A percentile compares a stretch with the other conserved stretches of the same genome.
These are phyloP conservation scores for Mytilinidion resinicola DNA, from an alignment of 495 filamentous ascomycete species.

Conservation along the genomic window DNA sequence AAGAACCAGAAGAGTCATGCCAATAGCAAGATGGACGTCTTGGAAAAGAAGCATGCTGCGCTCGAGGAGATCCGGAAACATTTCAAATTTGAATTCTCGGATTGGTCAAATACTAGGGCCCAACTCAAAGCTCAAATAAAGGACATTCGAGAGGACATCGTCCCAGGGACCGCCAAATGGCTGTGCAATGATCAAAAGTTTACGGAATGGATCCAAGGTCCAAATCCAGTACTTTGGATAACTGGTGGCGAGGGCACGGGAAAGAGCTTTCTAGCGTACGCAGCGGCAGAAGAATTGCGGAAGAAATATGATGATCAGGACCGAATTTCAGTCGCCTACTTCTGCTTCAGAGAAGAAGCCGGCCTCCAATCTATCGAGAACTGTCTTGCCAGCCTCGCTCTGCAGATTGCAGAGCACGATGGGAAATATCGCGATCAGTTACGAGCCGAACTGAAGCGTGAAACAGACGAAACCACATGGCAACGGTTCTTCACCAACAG, in stretches of 20 bases:
- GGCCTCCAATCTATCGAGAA: constrained; percentile 5
- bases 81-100: background rate
- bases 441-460: background rate
- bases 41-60: background rate
- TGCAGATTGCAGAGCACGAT: constrained; percentile 9
- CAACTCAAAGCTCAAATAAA: background rate
- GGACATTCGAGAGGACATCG: background rate
- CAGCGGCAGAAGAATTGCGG: background rate
- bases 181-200: background rate
- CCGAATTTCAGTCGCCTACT: background rate
- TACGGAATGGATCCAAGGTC: background rate
- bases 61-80: background rate
- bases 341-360: constrained; percentile 6
- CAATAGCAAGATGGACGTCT: background rate
- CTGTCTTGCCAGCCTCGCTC: background rate
- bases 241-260: constrained; percentile 1
- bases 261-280: background rate
- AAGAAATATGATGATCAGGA: background rate
- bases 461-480: background rate
- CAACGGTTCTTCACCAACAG: background rate
- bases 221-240: background rate
- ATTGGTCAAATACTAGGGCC: background rate
- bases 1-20: background rate
- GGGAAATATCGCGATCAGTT: constrained; percentile 1
- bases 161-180: background rate